Base-by-base conservation (phyloP, 208 protist genomes). In the Crithidia thermophila region DNA sequence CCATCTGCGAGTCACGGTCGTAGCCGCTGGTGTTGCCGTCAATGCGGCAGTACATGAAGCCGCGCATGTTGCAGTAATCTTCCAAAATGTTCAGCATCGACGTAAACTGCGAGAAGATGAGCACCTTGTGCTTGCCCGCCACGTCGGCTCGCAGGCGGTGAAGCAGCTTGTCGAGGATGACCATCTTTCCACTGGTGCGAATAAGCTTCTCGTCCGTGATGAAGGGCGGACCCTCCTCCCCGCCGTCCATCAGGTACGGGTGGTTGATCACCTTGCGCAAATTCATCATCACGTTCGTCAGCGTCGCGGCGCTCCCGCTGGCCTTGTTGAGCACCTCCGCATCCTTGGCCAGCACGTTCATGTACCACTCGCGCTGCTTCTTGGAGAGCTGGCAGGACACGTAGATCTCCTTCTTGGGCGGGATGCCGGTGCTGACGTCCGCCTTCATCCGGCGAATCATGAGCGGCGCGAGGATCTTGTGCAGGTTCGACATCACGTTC, bases 81-180 rank as follows among this genome's bases (percentile, higher is more conserved):
- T 97, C 90, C 23, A 98, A 68, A 31, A 98, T 94, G 67, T 98
- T 87, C 25, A 98, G 66, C 88, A 97, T 93, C 11, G 76, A 72
- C 7, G 94, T 98, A 88, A 99, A 98, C 76, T 99, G 98, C 8
- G 88, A 99, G 77, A 99, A 99, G 46, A 99, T 98, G 20, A 99
- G 88, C 7, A 99, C 98, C 53, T 98, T 94, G 59, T 95, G 94
- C 25, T 92, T 76, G 18, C 82, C 90, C 64, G 70, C 79, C 57
- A 79, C 75, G 49, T 95, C 94, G 9, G 56, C 57, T 0, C 43
- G 34, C 7, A 98, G 80, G 14, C 89, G 80, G 46, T 85, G 75
- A 23, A 98, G 85, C 62, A 98, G 82, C 83, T 97, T 98, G 78
- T 98, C 96, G 9, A 98, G 85, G 23, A 98, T 91, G 18, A 94